Evolutionary conservation across 2,329 filamentous ascomycete species (phyloP).

Genomic region (Pyrenochaeta sp.): DNA sequence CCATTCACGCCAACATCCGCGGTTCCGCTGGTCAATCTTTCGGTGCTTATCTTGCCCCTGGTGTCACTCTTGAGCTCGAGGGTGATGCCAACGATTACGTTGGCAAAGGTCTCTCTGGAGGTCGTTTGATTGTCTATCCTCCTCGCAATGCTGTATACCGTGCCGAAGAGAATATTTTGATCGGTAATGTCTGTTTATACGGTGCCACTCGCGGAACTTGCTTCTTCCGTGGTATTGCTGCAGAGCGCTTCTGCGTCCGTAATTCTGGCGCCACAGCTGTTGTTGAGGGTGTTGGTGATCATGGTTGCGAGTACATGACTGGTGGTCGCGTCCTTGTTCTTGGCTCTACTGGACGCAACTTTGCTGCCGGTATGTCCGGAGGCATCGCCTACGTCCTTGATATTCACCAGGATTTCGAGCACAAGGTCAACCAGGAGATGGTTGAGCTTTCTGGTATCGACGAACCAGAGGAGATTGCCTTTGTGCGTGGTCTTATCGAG

Average conservation of each 20-base stretch:
- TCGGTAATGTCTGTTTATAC: constrained; percentile 95
- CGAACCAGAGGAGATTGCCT: constrained; percentile 88
- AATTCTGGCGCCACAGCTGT: constrained; percentile 97
- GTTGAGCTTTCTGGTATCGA: constrained; percentile 87
- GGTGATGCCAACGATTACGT: constrained; percentile 97
- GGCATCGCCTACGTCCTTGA: constrained; percentile 96
- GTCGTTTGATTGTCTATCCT: constrained; percentile 91
- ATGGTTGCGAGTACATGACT: constrained; percentile 99
- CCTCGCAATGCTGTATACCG: constrained; percentile 91
- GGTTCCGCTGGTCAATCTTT: constrained; percentile 97
- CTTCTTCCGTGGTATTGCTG: constrained; percentile 97
- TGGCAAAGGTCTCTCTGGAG: constrained; percentile 93
- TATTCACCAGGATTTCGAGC: constrained; percentile 85
- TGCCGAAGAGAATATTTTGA: constrained; percentile 92
- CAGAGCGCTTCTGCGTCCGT: constrained; percentile 94
- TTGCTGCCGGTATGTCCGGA: constrained; percentile 97
- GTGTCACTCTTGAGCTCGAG: constrained; percentile 93
- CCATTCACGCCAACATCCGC: constrained; percentile 95
- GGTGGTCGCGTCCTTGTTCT: constrained; percentile 89
- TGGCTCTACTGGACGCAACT: constrained; percentile 92
- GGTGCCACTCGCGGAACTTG: constrained; percentile 89
- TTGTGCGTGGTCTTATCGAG: constrained; percentile 88
- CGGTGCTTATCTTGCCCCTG: constrained; percentile 90
- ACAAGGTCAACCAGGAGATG: constrained; percentile 98
- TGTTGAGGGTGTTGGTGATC: constrained; percentile 94